phyloP scores from a whole-genome alignment of 2,329 filamentous ascomycete genomes.

The Colletotrichum filicis region DNA sequence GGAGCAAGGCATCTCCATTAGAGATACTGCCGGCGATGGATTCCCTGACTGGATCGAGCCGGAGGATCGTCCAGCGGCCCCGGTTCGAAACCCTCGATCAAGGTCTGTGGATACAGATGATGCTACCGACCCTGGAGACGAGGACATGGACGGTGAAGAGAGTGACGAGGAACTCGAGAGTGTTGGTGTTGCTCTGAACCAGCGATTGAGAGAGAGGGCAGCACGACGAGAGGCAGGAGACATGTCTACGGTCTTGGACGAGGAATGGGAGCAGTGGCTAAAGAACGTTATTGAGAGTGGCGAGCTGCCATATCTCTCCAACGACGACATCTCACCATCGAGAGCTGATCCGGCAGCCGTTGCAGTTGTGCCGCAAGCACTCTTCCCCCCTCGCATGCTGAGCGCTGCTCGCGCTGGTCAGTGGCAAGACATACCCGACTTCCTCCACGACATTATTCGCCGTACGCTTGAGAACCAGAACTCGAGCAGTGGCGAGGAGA shows the following conservation, averaged over 20 bases:
- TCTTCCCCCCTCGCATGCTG: constrained; percentile 64
- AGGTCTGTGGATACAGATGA: constrained; percentile 27
- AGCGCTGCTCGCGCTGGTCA: constrained; percentile 65
- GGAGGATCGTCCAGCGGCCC: constrained; percentile 36
- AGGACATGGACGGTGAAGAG: constrained; percentile 60
- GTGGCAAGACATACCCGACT: constrained; percentile 69
- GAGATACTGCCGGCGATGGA: constrained; percentile 77
- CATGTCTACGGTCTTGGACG: constrained; percentile 69
- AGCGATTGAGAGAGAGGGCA: constrained; percentile 72
- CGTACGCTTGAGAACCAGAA: constrained; percentile 55
- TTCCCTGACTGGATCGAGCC: constrained; percentile 71
- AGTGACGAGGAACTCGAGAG: constrained; percentile 66
- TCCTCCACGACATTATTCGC: constrained; percentile 63
- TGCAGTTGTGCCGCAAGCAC: constrained; percentile 42
- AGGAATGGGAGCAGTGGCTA: constrained; percentile 80
- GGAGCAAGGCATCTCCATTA: constrained; percentile 76
- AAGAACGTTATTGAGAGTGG: constrained; percentile 76
- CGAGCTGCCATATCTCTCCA: constrained; percentile 58
- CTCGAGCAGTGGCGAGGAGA: constrained; percentile 17
- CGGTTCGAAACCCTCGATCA: constrained; percentile 19
- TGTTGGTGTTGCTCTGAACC: constrained; percentile 71
- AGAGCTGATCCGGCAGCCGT: constrained; percentile 45
- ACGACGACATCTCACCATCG: constrained; percentile 51
- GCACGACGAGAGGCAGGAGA: constrained; percentile 72
- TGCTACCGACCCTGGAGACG: constrained; percentile 39